These are phyloP conservation scores for Neurospora africana DNA, from an alignment of 495 filamentous ascomycete genomes.

Conservation along the genomic window DNA sequence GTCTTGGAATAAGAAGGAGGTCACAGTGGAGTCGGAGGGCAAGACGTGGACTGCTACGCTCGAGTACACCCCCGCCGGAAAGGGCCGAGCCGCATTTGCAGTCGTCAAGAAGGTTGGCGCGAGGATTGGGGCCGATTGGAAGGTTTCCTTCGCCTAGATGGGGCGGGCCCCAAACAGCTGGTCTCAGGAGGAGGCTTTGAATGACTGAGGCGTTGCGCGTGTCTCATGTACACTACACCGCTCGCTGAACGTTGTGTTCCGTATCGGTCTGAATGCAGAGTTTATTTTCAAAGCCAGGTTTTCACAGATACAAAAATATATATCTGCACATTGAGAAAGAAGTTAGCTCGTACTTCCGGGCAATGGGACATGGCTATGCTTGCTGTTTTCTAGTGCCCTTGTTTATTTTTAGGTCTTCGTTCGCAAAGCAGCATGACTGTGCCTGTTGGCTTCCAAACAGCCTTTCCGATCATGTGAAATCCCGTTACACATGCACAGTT, in stretches of 20 bases:
- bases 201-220: neutral
- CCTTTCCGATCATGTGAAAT: neutral
- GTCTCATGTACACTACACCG: neutral
- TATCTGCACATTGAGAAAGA: neutral
- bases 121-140: constrained; percentile 72
- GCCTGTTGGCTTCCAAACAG: neutral
- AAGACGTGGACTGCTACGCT: constrained; percentile 48
- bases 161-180: neutral
- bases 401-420: neutral
- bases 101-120: constrained; percentile 71
- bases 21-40: constrained; percentile 59
- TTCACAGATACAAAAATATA: neutral
- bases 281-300: neutral
- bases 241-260: neutral
- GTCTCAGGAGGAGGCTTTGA: neutral
- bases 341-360: neutral
- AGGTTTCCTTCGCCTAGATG: constrained; percentile 42
- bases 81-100: constrained; percentile 63
- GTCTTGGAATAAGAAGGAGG: constrained; percentile 59
- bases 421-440: neutral
- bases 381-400: neutral
- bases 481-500: neutral
- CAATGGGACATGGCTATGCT: neutral
- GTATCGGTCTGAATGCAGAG: neutral
- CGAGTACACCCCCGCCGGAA: constrained; percentile 47